Base-by-base conservation (phyloP, 768 basidiomycete genomes). In the Lactarius trivialis region DNA sequence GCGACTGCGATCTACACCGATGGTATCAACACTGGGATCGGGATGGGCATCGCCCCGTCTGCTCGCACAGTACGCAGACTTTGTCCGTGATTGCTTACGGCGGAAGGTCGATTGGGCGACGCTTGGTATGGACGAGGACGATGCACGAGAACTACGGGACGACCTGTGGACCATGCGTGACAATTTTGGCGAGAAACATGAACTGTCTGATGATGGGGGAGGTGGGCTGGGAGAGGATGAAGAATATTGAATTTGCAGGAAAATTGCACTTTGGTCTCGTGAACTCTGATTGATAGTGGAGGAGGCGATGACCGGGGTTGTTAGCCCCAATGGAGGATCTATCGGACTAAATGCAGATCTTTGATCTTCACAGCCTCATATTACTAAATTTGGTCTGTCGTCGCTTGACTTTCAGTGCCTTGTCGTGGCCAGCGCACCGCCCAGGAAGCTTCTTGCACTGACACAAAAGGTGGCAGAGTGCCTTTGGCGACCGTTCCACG, bases 21-120 rank as follows among this genome's bases (percentile, higher is more conserved):
- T 64, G 45, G 30, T 60, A 17, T 68, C 64, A 8, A 70, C 41
- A 78, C 82, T 14, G 67, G 86, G 33, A 73, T 76, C 21, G 77
- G 79, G 24, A 71, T 70, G 12, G 73, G 71, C 11, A 76, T 74
- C 26, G 74, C 80, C 15, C 56, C 55, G 59, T 11, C 63, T 81
- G n/a, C 76, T 89, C 64, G 73, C 75, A 30, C 67, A 71, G 3
- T 85, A 87, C 68, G 87, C 85, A 2, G 70, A 68, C 17, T 78
- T 83, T 53, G 73, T 81, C 5, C 80, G 84, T 32, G 68, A 68
- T 9, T 78, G 77, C 56, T 70, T 76, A 3, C 65, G 48, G 26
- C 54, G 61, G 32, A 62, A 60, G 41, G 21, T 63, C 6, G 41
- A 63, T 36, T 66, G 67, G 67, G 33, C 48, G 37, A 34, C 48